Evolutionary conservation across 495 filamentous ascomycete species (phyloP), one percentile per base, ranked within the genome.

Genomic region (Astrothelium subdiscretum): DNA sequence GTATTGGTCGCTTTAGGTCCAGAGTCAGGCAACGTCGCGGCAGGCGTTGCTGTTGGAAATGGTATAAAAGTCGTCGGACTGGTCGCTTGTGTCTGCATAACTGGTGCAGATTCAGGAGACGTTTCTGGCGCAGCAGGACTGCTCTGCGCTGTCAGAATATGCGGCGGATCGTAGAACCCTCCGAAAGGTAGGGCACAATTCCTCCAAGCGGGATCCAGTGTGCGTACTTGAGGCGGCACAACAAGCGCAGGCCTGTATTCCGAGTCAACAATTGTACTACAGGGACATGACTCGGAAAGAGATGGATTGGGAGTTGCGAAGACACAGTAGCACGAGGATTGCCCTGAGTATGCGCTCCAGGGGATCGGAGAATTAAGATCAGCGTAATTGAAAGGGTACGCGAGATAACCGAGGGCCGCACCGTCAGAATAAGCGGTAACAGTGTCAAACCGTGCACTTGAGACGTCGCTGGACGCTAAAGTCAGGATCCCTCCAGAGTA

Each of bases 121-220:
- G 60, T 18, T n/a, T 54, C 8, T 29, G 48, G 43, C 6, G n/a
- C 60, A 62, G 3, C 60, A 8, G 29, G 18, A 18, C 22, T 58
- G n/a, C 43, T 32, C 20, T 54, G 43, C 13, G 60, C 60, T 24
- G 60, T 57, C 3, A 62, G 60, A 18, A 31, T 44, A 20, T 54
- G 48, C 8, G 60, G 60, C 13, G 60, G 60, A 32, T 62, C 60
- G 22, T 62, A 62, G n/a, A 62, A 57, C 3, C 60, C 60, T 35
- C 38, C 60, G 13, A 62, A 57, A 5, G 42, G 31, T 8, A 62
- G 27, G 0, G 42, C 43, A 29, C 60, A 62, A 29, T 48, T 27
- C 5, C 44, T 24, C 60, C 60, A 62, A 57, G 60, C 60, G 20
- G 60, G 43, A 58, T 62, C 60, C n/a, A 62, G 22, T 4, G 48